A percentile compares a stretch with the other conserved stretches of the same genome.
These are phyloP conservation scores for Populus hybrid DNA, from an alignment of 441 rosid species.

Conservation along the genomic window DNA sequence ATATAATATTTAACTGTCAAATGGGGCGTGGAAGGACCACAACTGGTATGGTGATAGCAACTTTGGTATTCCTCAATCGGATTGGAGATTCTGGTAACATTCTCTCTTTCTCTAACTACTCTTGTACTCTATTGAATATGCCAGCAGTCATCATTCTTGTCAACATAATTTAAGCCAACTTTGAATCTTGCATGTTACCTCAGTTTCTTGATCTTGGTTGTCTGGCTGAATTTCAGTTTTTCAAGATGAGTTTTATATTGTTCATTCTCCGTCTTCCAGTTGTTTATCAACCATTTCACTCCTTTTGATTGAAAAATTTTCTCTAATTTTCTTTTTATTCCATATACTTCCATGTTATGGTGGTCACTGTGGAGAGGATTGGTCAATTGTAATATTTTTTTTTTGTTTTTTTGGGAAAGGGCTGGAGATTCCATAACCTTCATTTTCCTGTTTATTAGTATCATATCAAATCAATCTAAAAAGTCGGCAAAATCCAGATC, in stretches of 20 bases:
- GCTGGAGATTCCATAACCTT: background rate
- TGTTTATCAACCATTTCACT: background rate
- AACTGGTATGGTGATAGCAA: conserved; percentile 99
- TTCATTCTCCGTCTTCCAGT: background rate
- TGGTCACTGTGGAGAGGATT: background rate
- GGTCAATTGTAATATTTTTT: background rate
- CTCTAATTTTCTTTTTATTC: background rate
- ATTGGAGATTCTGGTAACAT: conserved; percentile 84
- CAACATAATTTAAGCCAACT: background rate
- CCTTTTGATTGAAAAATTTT: background rate
- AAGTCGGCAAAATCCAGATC: background rate
- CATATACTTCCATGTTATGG: background rate
- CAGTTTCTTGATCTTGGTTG: background rate
- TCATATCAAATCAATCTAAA: background rate
- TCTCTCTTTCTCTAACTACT: conserved; percentile 19
- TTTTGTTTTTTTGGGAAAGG: background rate
- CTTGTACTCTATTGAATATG: background rate
- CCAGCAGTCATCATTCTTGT: conserved; percentile 1
- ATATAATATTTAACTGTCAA: conserved; percentile 94
- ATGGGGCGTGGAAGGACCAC: conserved; percentile 99
- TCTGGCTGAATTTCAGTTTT: background rate
- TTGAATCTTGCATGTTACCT: conserved; percentile 1
- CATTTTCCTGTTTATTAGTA: background rate
- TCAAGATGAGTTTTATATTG: background rate
- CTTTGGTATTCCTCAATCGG: conserved; percentile 83